Percentiles rank a stretch among this genome's conserved stretches.
phyloP scores from a whole-genome alignment of 1,284 basidiomycete genomes.

The Trichosporon faecale region DNA sequence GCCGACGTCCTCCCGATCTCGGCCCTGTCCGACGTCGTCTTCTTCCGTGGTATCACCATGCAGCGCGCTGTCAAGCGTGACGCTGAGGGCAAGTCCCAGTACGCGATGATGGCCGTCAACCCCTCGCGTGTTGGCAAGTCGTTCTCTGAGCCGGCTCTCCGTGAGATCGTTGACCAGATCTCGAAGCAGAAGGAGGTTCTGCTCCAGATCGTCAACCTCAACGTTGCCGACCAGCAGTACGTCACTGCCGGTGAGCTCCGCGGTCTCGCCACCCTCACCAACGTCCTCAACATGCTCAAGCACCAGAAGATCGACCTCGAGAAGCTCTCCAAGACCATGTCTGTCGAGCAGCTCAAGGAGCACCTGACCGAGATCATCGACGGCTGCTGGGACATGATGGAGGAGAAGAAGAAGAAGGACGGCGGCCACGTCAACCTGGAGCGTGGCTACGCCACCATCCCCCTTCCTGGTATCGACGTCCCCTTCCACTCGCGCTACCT shows the following conservation, averaged over 20 bases:
- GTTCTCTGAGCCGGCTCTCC: constrained; percentile 82
- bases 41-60: constrained; percentile 99
- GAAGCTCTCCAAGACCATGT: constrained; percentile 62
- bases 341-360: constrained; percentile 50
- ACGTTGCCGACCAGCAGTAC: constrained; percentile 79
- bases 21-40: constrained; percentile 95
- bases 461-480: constrained; percentile 94
- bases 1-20: constrained; percentile 94
- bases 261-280: constrained; percentile 88
- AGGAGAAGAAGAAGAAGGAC: constrained; percentile 69
- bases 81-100: constrained; percentile 85
- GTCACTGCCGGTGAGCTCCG: constrained; percentile 95
- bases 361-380: constrained; percentile 85
- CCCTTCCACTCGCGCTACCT: constrained; percentile 98
- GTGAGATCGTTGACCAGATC: constrained; percentile 92
- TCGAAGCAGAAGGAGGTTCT: constrained; percentile 71
- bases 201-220: constrained; percentile 95
- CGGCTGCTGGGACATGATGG: constrained; percentile 70
- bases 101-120: constrained; percentile 98
- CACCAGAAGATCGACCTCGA: constrained; percentile 93
- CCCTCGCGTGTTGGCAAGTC: constrained; percentile 90
- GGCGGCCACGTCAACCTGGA: constrained; percentile 83
- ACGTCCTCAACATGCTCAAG: constrained; percentile 95
- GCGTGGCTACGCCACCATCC: constrained; percentile 93
- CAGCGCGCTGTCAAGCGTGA: constrained; percentile 96